Evolutionary conservation across 2,329 filamentous ascomycete genomes (phyloP), one percentile per base, ranked within the genome.

Genomic region (Monilinia laxa): DNA sequence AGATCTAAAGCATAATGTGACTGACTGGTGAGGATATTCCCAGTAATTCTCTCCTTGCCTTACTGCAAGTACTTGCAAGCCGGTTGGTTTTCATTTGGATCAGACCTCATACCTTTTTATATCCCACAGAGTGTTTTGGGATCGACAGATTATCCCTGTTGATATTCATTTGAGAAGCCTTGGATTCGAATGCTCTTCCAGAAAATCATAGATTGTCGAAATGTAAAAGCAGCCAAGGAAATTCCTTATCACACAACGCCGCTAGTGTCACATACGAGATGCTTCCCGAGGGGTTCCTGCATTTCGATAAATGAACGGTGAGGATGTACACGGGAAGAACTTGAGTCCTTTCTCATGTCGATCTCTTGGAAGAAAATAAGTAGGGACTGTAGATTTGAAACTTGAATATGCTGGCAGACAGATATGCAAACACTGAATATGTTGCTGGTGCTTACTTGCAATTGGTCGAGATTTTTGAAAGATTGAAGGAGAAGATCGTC

Each of bases 281-380:
- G 31, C 63, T 25, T 51, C 31, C 47, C 54, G 63, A 65, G 23
- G 54, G 63, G 45, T 52, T 59, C 45, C 10, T 65, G 54, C 63
- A 45, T 23, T 20, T 28, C 45, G 31, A 45, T 18, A 62, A 40
- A 40, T 51, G 25, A 38, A 38, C 31, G 45, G 28, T 38, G 18
- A 59, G 20, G 40, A 12, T 35, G 52, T 20, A 38, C 16, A 57
- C 42, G 38, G 42, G 25, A 57, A 64, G n/a, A 20, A 31, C 11
- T 57, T 42, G 40, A n/a, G 38, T 35, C 2, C 23, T 40, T 40
- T 28, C 58, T 18, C 14, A 14, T 65, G 62, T 57, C 40, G 62
- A 65, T 65, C 62, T 35, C 5, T 35, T 9, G 5, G 1, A 51
- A 28, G 28, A 28, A 49, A 35, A 49, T 42, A 2, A 6, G 16